phyloP scores from a whole-genome alignment of 2,329 filamentous ascomycete genomes.

The Zasmidium angulare region DNA sequence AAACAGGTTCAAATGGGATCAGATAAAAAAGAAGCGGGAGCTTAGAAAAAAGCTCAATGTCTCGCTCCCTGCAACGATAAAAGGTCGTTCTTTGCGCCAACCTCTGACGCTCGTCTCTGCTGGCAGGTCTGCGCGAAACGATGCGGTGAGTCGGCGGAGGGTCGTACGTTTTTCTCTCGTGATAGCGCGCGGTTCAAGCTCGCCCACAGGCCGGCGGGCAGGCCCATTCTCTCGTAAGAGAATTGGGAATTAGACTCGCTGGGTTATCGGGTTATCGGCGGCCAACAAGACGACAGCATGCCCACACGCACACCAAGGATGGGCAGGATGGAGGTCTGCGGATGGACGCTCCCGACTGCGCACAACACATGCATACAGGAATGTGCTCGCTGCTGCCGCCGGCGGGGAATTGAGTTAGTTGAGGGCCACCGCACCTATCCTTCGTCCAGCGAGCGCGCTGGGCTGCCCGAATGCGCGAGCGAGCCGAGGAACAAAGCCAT shows the following conservation, averaged over 20 bases:
- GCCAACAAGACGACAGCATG: neutral
- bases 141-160: too few species aligned
- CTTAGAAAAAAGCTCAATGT: neutral
- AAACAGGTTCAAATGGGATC: constrained; percentile 5
- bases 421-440: neutral
- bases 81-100: too few species aligned
- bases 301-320: constrained; percentile 1
- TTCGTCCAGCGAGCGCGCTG: neutral
- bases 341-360: neutral
- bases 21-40: neutral
- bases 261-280: neutral
- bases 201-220: neutral
- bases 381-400: neutral
- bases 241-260: constrained; percentile 9
- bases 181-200: constrained; percentile 4
- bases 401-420: neutral
- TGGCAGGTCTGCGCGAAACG: too few species aligned
- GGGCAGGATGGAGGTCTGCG: neutral
- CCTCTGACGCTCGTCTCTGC: too few species aligned
- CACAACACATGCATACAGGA: neutral
- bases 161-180: neutral
- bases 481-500: neutral
- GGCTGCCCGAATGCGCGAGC: too few species aligned
- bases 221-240: constrained; percentile 12
- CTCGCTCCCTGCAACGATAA: neutral